A percentile compares a stretch with the other conserved stretches of the same genome.
Conservation (phyloP, 1,139 yeast genomes). For the Waltiozyma solani region DNA sequence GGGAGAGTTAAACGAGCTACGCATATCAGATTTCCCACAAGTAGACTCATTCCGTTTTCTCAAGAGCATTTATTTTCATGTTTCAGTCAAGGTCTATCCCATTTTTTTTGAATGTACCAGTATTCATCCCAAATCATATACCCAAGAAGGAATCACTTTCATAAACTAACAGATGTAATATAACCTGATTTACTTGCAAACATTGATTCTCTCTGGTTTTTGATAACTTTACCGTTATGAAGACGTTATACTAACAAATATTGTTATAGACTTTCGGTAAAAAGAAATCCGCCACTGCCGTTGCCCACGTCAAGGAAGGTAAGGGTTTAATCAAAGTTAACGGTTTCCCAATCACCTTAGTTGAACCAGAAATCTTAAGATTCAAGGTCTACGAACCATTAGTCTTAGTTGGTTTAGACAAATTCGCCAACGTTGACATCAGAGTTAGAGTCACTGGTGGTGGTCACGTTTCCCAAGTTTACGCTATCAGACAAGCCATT, state of each 20-base stretch:
- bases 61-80: too few species aligned
- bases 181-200: too few species aligned
- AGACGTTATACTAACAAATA: slow-evolving; percentile 13
- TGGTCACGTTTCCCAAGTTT: slow-evolving; percentile 99
- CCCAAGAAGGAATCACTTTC: too few species aligned
- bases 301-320: slow-evolving; percentile 99
- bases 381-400: slow-evolving; percentile 99
- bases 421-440: slow-evolving; percentile 96
- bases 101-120: too few species aligned
- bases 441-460: slow-evolving; percentile 99
- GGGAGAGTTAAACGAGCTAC: too few species aligned
- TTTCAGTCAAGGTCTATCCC: too few species aligned
- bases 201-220: too few species aligned
- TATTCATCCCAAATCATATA: too few species aligned
- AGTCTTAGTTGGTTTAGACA: slow-evolving; percentile 96
- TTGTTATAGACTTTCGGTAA: slow-evolving; percentile 86
- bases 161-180: too few species aligned
- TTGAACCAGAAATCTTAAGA: slow-evolving; percentile 97
- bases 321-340: slow-evolving; percentile 98
- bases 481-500: slow-evolving; percentile 99
- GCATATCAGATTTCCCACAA: too few species aligned
- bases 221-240: too few species aligned
- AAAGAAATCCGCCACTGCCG: slow-evolving; percentile 99
- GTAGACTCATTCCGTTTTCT: too few species aligned
- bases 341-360: slow-evolving; percentile 98